phyloP scores from a whole-genome alignment of 352 stramenopile genomes.

The Phytophthora ramorum region DNA sequence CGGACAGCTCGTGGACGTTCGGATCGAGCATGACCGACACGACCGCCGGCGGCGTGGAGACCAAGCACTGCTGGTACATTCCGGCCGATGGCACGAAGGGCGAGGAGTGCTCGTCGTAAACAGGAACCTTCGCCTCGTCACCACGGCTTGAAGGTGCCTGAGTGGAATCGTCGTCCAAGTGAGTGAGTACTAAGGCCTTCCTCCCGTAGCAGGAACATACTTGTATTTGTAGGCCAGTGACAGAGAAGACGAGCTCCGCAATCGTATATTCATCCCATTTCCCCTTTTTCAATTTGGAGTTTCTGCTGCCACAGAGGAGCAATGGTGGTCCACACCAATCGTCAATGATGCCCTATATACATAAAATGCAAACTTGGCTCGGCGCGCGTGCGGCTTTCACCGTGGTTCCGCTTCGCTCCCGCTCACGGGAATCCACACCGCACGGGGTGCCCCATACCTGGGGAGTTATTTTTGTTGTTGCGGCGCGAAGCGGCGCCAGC shows the following conservation, averaged over 20 bases:
- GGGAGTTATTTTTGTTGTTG: no score
- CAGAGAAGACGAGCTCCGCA: constrained; percentile 22
- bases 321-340: no score
- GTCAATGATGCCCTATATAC: no score
- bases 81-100: constrained; percentile 46
- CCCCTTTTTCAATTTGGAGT: not conserved
- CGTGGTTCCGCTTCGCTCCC: no score
- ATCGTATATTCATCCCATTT: constrained; percentile 17
- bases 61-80: constrained; percentile 83
- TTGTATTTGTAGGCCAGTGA: constrained; percentile 40
- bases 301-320: no score
- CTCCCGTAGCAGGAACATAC: constrained; percentile 20
- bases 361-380: no score
- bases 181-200: constrained; percentile 32
- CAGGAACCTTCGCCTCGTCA: constrained; percentile 4
- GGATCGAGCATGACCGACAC: constrained; percentile 48
- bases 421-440: no score
- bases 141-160: constrained; percentile 5
- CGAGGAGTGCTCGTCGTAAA: constrained; percentile 37
- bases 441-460: no score
- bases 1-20: constrained; percentile 66
- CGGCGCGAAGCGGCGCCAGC: no score
- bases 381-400: no score
- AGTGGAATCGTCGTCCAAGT: constrained; percentile 6
- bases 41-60: constrained; percentile 58